phyloP scores from a whole-genome alignment of 2,329 filamentous ascomycete genomes.

The Colletotrichum theobromicola region DNA sequence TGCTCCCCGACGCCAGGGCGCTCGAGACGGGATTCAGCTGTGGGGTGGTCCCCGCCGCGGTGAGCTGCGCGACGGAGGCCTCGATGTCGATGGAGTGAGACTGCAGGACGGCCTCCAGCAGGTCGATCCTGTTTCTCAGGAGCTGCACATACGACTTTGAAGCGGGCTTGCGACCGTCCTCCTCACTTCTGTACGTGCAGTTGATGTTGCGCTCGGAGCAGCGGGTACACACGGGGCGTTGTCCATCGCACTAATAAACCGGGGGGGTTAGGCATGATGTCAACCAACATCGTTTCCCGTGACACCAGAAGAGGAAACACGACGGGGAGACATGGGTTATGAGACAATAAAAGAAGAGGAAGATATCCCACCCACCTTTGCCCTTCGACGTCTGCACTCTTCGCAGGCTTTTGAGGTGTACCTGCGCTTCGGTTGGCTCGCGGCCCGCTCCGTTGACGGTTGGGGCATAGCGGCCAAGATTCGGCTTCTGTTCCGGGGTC shows the following conservation, averaged over 20 bases:
- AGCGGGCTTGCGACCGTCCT: conserved; percentile 38
- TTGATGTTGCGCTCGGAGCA: conserved; percentile 32
- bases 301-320: no score
- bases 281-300: not conserved
- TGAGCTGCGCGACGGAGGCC: conserved; percentile 25
- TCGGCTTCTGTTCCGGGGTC: not conserved
- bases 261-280: not conserved
- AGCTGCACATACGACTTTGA: conserved; percentile 39
- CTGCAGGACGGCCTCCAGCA: conserved; percentile 33
- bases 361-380: conserved; percentile 31
- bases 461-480: conserved; percentile 1
- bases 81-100: conserved; percentile 34
- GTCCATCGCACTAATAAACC: conserved; percentile 35
- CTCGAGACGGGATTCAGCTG: not conserved
- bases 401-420: conserved; percentile 36
- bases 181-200: conserved; percentile 34
- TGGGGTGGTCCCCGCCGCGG: not conserved
- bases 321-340: not conserved
- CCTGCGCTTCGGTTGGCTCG: conserved; percentile 19
- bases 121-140: conserved; percentile 34
- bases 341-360: not conserved
- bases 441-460: conserved; percentile 8
- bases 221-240: conserved; percentile 33
- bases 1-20: conserved; percentile 8
- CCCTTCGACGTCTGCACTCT: conserved; percentile 38